Base-by-base conservation (phyloP, 345 rosid species). In the Erucastrum elatum region DNA sequence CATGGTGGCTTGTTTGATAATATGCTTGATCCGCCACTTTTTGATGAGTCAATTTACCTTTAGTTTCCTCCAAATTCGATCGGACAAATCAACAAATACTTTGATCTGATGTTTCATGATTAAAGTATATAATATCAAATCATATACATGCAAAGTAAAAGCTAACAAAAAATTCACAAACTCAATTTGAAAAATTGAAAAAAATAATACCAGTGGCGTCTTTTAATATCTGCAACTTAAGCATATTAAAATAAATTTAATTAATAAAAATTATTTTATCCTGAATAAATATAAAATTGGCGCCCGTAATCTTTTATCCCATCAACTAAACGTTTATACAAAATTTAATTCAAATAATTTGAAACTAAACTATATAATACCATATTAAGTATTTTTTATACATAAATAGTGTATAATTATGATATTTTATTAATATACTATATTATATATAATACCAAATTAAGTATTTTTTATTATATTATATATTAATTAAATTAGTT, bases 101-200 rank as follows among this genome's bases (percentile, higher is more conserved):
- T 21, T 78, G 72, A 78, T 78, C 2, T 71, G 81, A 78, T 78
- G 72, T 71, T 66, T 56, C 49, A 72, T 66, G 35, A 55, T 56
- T 37, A 77, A 44, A 68, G 8, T 64, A 56, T 34, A 35, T 11
- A 77, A 9, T 8, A 46, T 33, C 41, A 70, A 70, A 53, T 35
- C 63, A 15, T 13, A 15, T n/a, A 30, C 31, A 33, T 76, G 56
- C 56, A 51, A 51, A 51, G 56, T 15, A 51, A 49, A 13, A 51
- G 5, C 56, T 51, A 51, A 51, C 75, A 5, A 70, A 70, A 70
- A 51, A 63, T 77, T 77, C 33, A 25, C 4, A 46, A 60, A 64
- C 59, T 35, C 46, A 58, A 64, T 39, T 64, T 65, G 53, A 41
- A 53, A 12, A 33, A 31, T 6, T 8, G 37, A 71, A 62, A 53